phyloP scores from a whole-genome alignment of 202 grass and related monocot species.

The Musa balbisiana region DNA sequence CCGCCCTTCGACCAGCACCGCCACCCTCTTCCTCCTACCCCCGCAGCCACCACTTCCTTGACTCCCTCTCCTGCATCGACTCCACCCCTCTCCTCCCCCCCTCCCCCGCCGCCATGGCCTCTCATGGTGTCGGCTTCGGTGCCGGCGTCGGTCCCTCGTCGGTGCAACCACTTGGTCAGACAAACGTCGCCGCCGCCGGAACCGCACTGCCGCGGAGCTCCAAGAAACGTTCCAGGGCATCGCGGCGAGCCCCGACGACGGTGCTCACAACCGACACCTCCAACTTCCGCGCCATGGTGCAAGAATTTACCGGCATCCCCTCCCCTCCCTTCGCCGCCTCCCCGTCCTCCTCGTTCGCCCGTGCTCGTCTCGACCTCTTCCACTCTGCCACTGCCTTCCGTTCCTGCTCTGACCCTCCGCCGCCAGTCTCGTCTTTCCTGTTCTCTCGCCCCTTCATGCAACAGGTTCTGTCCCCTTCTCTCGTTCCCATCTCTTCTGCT shows the following conservation, averaged over 20 bases:
- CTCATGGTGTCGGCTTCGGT: conserved; percentile 2
- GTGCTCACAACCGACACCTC: conserved; percentile 88
- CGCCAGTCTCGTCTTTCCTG: not conserved
- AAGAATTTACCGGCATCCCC: conserved; percentile 97
- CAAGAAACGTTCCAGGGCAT: conserved; percentile 69
- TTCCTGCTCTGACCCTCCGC: conserved; percentile 9
- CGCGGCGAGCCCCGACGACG: conserved; percentile 76
- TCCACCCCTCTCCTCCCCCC: not conserved
- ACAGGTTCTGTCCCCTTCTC: not conserved
- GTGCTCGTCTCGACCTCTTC: conserved; percentile 14
- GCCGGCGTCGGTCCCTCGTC: not conserved
- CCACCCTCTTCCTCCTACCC: not conserved
- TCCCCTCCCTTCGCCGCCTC: conserved; percentile 45
- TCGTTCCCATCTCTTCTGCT: not conserved
- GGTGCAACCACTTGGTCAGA: not conserved
- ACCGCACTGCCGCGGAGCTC: conserved; percentile 27
- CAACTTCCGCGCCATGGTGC: conserved; percentile 99
- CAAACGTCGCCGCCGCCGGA: not conserved
- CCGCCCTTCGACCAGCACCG: not conserved
- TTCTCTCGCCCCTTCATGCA: no score
- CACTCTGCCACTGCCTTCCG: not conserved
- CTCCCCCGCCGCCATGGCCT: not conserved
- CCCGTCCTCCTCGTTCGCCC: conserved; percentile 17
- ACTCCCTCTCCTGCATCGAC: conserved; percentile 7
- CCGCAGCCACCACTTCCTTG: not conserved